Conservation (phyloP, 2,329 filamentous ascomycete genomes). For the Cladosporium phlei region DNA sequence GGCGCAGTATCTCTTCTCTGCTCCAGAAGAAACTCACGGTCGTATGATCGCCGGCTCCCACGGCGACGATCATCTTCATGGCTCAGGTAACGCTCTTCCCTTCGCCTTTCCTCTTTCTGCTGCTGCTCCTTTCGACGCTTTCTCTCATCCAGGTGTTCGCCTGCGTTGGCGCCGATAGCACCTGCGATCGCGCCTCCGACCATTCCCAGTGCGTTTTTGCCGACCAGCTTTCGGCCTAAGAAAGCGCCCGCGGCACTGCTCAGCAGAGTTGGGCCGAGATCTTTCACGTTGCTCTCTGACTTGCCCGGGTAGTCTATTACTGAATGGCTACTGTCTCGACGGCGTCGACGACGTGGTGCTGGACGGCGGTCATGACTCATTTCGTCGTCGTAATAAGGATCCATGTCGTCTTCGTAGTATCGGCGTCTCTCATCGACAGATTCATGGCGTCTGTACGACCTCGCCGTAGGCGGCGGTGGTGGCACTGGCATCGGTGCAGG, state of each 20-base stretch:
- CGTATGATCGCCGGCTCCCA: too few relatives aligned
- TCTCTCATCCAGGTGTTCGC: conserved; percentile 8
- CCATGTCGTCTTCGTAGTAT: conserved; percentile 26
- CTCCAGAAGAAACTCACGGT: not conserved
- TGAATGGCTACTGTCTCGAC: conserved; percentile 45
- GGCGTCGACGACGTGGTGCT: conserved; percentile 47
- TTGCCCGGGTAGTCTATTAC: conserved; percentile 35
- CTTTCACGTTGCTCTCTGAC: not conserved
- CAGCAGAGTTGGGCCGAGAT: conserved; percentile 7
- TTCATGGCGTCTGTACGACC: conserved; percentile 11
- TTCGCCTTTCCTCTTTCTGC: not conserved
- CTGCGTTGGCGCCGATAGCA: conserved; percentile 9
- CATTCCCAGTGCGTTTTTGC: conserved; percentile 9
- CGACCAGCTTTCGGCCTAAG: conserved; percentile 8
- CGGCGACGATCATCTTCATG: conserved; percentile 1
- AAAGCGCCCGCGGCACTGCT: conserved; percentile 9
- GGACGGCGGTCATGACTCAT: conserved; percentile 46
- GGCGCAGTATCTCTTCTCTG: not conserved
- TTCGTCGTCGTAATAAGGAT: conserved; percentile 45
- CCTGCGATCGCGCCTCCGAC: conserved; percentile 13
- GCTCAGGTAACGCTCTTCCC: not conserved
- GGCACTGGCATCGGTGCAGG: conserved; percentile 20
- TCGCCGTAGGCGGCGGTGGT: conserved; percentile 36
- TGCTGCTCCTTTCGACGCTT: conserved; percentile 1
- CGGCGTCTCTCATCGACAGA: not conserved